These are phyloP conservation scores for Xenoacremonium recifei DNA, from an alignment of 2,329 filamentous ascomycete species.

Conservation along the genomic window DNA sequence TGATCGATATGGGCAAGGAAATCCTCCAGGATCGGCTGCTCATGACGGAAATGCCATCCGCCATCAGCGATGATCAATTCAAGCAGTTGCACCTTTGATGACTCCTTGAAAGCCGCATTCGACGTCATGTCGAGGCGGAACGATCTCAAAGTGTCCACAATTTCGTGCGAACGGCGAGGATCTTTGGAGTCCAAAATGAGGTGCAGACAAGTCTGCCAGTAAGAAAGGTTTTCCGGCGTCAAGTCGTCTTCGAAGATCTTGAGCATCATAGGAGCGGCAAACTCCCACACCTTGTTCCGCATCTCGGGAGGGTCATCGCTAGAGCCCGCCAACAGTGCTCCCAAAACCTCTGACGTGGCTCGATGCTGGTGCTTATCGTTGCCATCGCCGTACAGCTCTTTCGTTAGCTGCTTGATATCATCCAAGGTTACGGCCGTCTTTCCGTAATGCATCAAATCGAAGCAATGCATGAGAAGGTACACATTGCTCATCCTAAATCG, in stretches of 20 bases:
- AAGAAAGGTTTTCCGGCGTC: slow-evolving; percentile 89
- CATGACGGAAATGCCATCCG: slow-evolving; percentile 94
- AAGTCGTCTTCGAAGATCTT: slow-evolving; percentile 86
- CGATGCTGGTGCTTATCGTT: slow-evolving; percentile 97
- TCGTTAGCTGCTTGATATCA: slow-evolving; percentile 80
- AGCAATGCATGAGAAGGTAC: slow-evolving; percentile 82
- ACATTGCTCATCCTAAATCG: slow-evolving; percentile 88
- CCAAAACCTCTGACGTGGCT: slow-evolving; percentile 90
- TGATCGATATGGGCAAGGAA: slow-evolving; percentile 92
- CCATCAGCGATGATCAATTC: slow-evolving; percentile 84
- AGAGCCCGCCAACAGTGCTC: slow-evolving; percentile 77
- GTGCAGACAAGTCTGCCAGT: slow-evolving; percentile 94
- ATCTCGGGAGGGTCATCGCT: slow-evolving; percentile 73
- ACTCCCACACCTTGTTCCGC: slow-evolving; percentile 79
- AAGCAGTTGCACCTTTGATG: slow-evolving; percentile 88
- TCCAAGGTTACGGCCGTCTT: slow-evolving; percentile 77
- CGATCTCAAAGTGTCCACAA: slow-evolving; percentile 76
- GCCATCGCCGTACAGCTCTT: slow-evolving; percentile 82
- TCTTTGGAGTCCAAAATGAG: slow-evolving; percentile 86
- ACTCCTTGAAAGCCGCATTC: slow-evolving; percentile 98
- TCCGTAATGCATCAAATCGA: slow-evolving; percentile 83
- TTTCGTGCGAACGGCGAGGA: slow-evolving; percentile 80
- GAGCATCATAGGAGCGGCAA: slow-evolving; percentile 84
- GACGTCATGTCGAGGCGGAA: slow-evolving; percentile 93
- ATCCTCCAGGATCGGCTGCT: slow-evolving; percentile 83